Evolutionary conservation across 78 protist genomes (phyloP).

Genomic region (Emiliania huxleyi): DNA sequence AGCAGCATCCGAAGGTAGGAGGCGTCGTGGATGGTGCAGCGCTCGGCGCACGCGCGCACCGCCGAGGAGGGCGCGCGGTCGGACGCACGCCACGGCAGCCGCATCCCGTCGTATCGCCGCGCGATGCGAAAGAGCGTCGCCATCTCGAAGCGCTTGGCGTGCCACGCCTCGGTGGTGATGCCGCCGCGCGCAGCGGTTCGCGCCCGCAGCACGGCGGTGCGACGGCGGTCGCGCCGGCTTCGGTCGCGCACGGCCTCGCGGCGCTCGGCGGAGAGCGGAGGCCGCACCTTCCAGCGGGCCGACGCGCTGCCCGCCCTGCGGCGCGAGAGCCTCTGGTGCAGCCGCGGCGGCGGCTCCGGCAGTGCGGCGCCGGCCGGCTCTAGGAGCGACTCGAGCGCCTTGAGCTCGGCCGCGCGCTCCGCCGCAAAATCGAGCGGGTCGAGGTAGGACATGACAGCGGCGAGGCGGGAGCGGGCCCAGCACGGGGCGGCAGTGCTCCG

Average conservation of each 20-base stretch:
- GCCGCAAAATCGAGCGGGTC: not conserved
- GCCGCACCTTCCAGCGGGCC: not conserved
- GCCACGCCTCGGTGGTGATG: not conserved
- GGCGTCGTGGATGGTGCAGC: not conserved
- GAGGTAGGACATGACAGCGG: not conserved
- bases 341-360: not conserved
- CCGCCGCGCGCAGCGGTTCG: not conserved
- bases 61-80: not conserved
- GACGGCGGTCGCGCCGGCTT: not conserved
- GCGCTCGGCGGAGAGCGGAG: not conserved
- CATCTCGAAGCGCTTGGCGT: not conserved
- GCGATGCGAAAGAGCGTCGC: not conserved
- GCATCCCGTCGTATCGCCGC: too few species aligned
- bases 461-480: too few species aligned
- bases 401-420: not conserved
- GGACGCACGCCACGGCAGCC: not conserved
- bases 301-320: not conserved
- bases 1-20: not conserved
- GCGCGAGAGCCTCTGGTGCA: not conserved
- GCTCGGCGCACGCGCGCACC: not conserved
- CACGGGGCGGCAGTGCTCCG: too few species aligned
- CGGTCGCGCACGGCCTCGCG: not conserved
- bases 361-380: not conserved
- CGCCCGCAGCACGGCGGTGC: not conserved
- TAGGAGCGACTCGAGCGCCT: not conserved